A percentile compares a stretch with the other conserved stretches of the same genome.
These are phyloP conservation scores for Pseudopithomyces chartarum DNA, from an alignment of 2,329 filamentous ascomycete genomes.

Conservation along the genomic window DNA sequence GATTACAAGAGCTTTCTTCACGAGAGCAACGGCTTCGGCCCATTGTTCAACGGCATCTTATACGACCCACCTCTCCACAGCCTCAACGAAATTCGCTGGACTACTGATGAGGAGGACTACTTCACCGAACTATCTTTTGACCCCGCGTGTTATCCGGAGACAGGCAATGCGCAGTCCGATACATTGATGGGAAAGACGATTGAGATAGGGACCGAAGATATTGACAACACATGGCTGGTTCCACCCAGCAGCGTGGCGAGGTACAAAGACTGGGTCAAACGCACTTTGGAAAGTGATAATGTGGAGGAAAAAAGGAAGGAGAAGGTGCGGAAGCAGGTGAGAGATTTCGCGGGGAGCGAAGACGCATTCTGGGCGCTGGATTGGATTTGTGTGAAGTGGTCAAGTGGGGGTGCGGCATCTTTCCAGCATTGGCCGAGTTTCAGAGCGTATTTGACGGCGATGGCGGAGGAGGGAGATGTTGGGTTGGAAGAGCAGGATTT, in stretches of 20 bases:
- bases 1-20: constrained; percentile 9
- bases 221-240: background rate
- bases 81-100: constrained; percentile 3
- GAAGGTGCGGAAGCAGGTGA: background rate
- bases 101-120: constrained; percentile 10
- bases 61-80: constrained; percentile 11
- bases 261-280: background rate
- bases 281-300: background rate
- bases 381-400: background rate
- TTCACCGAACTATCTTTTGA: constrained; percentile 7
- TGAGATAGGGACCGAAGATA: constrained; percentile 11
- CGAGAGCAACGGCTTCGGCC: constrained; percentile 8
- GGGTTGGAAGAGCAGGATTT: background rate
- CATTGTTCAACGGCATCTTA: constrained; percentile 7
- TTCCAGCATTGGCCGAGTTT: background rate
- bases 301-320: background rate
- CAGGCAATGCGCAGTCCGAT: background rate
- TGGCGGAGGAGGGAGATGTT: background rate
- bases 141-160: background rate
- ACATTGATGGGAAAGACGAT: constrained; percentile 5
- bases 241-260: background rate
- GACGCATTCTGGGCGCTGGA: background rate
- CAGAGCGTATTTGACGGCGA: background rate
- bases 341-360: background rate
- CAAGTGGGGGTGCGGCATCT: background rate